phyloP scores from a whole-genome alignment of 2,329 filamentous ascomycete genomes.

The Boeremia lycopersici region DNA sequence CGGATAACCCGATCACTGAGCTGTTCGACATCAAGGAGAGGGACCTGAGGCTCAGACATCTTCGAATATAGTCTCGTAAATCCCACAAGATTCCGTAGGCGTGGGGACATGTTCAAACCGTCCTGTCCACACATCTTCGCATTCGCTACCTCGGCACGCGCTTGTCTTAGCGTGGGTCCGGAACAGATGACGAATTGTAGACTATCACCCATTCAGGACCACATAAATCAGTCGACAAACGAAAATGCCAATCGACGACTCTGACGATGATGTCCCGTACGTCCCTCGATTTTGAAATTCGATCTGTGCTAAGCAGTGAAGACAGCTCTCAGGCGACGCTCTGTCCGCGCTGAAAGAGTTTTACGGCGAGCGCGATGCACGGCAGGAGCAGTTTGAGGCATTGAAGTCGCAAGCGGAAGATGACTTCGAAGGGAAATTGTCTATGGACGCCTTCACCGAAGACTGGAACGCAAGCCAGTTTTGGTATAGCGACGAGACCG shows the following conservation, averaged over 20 bases:
- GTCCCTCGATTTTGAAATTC: slow-evolving; percentile 7
- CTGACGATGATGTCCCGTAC: slow-evolving; percentile 46
- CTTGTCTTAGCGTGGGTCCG: slow-evolving; percentile 17
- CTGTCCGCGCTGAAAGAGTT: slow-evolving; percentile 75
- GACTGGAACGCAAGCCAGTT: slow-evolving; percentile 87
- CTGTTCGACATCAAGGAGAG: slow-evolving; percentile 75
- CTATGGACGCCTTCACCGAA: slow-evolving; percentile 75
- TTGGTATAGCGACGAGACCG: slow-evolving; percentile 80
- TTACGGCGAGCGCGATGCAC: slow-evolving; percentile 72
- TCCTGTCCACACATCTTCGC: slow-evolving; percentile 4
- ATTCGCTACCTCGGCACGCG: slow-evolving; percentile 29
- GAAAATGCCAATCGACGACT: slow-evolving; percentile 37
- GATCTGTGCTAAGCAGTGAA: slow-evolving; percentile 42
- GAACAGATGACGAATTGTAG: slow-evolving; percentile 8
- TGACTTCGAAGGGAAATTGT: slow-evolving; percentile 55
- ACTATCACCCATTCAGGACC: slow-evolving; percentile 32
- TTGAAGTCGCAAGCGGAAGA: slow-evolving; percentile 68
- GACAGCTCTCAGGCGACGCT: slow-evolving; percentile 68
- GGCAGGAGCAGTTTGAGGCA: slow-evolving; percentile 69
- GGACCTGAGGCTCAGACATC: slow-evolving; percentile 67
- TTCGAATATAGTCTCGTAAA: slow-evolving; percentile 37
- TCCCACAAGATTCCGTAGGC: slow-evolving; percentile 30
- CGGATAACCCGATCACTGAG: slow-evolving; percentile 80
- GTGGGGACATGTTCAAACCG: slow-evolving; percentile 30
- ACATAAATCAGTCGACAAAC: slow-evolving; percentile 3